Base-by-base conservation (phyloP, 352 stramenopile species). In the Globisporangium carolinianum region DNA sequence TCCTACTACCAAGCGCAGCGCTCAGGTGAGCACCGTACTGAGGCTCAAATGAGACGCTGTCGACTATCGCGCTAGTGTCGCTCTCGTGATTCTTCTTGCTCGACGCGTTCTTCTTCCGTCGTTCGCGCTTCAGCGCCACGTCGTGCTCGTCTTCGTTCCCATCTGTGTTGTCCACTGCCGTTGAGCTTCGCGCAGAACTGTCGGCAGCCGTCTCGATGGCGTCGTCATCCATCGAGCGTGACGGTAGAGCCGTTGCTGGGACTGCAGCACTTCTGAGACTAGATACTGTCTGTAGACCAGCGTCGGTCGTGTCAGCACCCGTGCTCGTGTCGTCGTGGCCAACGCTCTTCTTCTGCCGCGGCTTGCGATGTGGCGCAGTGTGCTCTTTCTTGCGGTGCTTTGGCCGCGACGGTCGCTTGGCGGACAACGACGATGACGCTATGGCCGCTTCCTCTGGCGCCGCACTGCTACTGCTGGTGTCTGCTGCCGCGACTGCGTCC, bases 351-450 rank as follows among this genome's bases (percentile, higher is more conserved):
- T 55, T 61, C 24, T 36, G 39, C 1, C 48, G 18, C 43, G 24
- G 42, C n/a, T 18, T 55, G 39, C 49, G 32, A 24, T 48, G 24
- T 9, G 51, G 37, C 18, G 51, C 10, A 15, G 56, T 5, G 1
- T 55, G 32, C 15, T 61, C 56, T 45, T 38, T 51, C 49, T 56
- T 61, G 5, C 41, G 56, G 15, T 61, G 48, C 32, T 61, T 61
- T 3, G 41, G 41, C 32, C 54, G 54, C 9, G 50, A 47, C 10
- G 35, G 5, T 37, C 18, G 15, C 10, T 45, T 32, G 51, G n/a
- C 7, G 4, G 36, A 15, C 24, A 12, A 39, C 17, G 18, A n/a
- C 18, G 39, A 37, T 32, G 32, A 5, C 36, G 18, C n/a, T 10
- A 32, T 32, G 24, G 24, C 24, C 24, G 7, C 51, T 37, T 17